Base-by-base conservation (phyloP, 495 filamentous ascomycete genomes). In the Aspergillus taichungensis region DNA sequence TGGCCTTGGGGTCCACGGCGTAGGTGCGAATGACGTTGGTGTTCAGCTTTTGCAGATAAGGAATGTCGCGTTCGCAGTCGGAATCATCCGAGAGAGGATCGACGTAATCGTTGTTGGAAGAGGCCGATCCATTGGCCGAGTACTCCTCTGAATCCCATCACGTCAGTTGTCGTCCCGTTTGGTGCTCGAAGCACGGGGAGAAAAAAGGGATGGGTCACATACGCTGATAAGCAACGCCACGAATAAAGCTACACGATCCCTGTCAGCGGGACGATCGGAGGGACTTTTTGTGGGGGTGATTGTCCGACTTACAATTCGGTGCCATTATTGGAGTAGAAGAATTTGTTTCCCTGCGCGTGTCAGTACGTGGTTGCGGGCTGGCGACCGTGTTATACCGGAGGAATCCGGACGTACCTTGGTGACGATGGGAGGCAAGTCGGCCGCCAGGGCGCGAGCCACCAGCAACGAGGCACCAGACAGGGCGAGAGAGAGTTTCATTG, bases 11-110 rank as follows among this genome's bases (percentile, higher is more conserved):
- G 69, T 97, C 79, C 54, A 98, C 79, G 48, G 89, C 89, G 68
- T 98, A 98, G 30, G 89, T 89, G 60, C 92, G 92, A 62, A 98
- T 87, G 43, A 83, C 81, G 68, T 98, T 98, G 59, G 91, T 92
- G 43, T 76, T 72, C 31, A 96, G 75, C 53, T 84, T 66, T 55
- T 74, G 53, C 34, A 98, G 76, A 53, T 84, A 75, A n/a, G 87
- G 85, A 37, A 98, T 74, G 62, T 98, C 92, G 52, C 91, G 85
- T 55, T 77, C 70, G 73, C 92, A 97, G 50, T 62, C 64, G 34
- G 71, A 61, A 24, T 60, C 59, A 61, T 94, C 76, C 45, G 87
- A 78, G 34, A 98, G 76, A 40, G 94, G 91, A 53, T 85, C 81
- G 33, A 52, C 68, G 63, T 79, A 85, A 49, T 61, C 50, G 34